phyloP scores from a whole-genome alignment of 768 basidiomycete genomes.

The Chalciporus chontae region DNA sequence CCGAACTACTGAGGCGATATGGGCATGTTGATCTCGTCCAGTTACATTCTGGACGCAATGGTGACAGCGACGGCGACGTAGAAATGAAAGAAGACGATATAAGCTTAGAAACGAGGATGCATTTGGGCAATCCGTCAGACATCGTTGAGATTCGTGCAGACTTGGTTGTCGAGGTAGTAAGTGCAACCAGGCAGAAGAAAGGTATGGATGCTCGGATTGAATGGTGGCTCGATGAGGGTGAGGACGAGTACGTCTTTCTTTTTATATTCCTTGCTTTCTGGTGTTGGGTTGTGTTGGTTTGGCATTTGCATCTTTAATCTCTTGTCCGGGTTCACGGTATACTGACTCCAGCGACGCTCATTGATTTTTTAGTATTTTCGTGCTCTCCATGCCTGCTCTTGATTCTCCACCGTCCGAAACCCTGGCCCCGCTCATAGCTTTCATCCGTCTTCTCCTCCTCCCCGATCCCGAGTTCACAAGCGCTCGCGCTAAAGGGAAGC shows the following conservation, averaged over 20 bases:
- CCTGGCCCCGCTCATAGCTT: constrained; percentile 56
- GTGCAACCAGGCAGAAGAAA: constrained; percentile 6
- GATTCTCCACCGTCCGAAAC: constrained; percentile 58
- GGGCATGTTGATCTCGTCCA: constrained; percentile 85
- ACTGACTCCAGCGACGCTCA: background rate
- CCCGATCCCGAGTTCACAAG: constrained; percentile 57
- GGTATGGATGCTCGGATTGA: constrained; percentile 54
- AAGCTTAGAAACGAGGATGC: constrained; percentile 17
- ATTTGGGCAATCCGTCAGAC: constrained; percentile 72
- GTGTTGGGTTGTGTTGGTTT: background rate
- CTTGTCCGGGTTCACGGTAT: background rate
- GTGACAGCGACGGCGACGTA: constrained; percentile 3
- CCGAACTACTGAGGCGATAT: constrained; percentile 89
- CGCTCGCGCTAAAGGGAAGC: constrained; percentile 56
- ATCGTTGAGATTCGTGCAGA: constrained; percentile 77
- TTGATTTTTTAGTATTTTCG: constrained; percentile 7
- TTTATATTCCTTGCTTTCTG: background rate
- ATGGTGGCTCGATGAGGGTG: constrained; percentile 90
- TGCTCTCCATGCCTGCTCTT: constrained; percentile 5
- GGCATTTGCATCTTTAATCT: background rate
- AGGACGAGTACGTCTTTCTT: constrained; percentile 69
- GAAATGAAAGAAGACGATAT: constrained; percentile 8
- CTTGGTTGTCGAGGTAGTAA: constrained; percentile 48
- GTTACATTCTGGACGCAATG: constrained; percentile 29
- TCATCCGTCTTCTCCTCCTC: constrained; percentile 61